Evolutionary conservation across 306 rosid species (phyloP), one percentile per base, ranked within the genome.

Genomic region (Trifolium dubium): DNA sequence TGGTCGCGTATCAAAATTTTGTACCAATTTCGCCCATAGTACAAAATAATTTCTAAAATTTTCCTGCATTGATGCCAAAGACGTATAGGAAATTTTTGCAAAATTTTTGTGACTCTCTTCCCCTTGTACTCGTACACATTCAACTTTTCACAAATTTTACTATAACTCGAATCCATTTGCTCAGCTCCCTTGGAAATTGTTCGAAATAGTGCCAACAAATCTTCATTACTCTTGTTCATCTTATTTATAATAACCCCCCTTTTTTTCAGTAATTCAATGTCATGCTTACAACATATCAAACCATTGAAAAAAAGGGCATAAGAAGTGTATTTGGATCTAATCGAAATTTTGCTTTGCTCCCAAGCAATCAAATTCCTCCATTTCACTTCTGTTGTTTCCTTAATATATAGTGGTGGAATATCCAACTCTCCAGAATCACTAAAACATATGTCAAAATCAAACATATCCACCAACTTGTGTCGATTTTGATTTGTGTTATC

Each of bases 121-220:
- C 37, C 46, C 1, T 12, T 7, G 55, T 64, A 19, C 1, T 1
- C 2, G 14, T 79, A 31, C 2, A 0, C 3, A 18, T 80, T 76
- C 62, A 80, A 61, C 2, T 8, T 30, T 2, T 2, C 41, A 32
- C 77, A 76, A 12, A 72, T 0, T 1, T 13, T 13, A 3, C 28
- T 43, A 17, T 51, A 80, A 31, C 79, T 80, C 4, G 34, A 53
- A 39, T 83, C 79, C 77, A 75, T 79, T 0, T 54, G 29, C 10
- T 65, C 67, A 6, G 35, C 73, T 5, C 79, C 79, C 0, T 65
- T 75, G 0, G 58, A 5, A 11, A 75, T 75, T 0, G 79, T 39
- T 0, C 2, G 32, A 54, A 75, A 75, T 8, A 65, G 10, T 5
- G n/a, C 8, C 6, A 65, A 14, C 47, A 65, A 40, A 0, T 75